Evolutionary conservation across 805 yeast species (phyloP), one percentile per base, ranked within the genome.

Genomic region (Saccharomycopsis babjevae): DNA sequence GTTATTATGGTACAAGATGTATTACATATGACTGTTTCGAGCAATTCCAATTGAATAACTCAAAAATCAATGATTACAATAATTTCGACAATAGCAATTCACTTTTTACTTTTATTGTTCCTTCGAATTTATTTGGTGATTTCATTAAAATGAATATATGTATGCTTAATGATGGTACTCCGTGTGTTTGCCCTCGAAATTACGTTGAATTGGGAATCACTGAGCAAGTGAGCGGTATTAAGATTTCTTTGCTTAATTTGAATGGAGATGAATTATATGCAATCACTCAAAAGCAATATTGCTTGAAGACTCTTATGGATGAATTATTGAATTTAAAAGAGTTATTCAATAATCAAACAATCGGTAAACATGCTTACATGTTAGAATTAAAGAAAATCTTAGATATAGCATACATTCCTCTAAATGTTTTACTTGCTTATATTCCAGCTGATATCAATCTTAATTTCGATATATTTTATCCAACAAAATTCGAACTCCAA

Each of bases 51-150:
- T 93, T 62, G 97, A 92, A 71, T 54, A 50, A 52, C 20, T 57
- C 42, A 13, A 42, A n/a, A 30, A 40, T 15, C 30, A 50, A 56
- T 15, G 52, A 34, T 7, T 32, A 57, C 10, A 43, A 43, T 30
- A 25, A 20, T 34, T 28, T 30, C 15, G 25, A 50, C 18, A 46
- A 57, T 20, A 22, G 56, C 54, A 57, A 69, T 16, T 62, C 66
- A 55, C 74, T 77, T 25, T 78, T 85, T 50, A 85, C 94, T 15
- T 83, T 89, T 69, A 96, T 93, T 16, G 92, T 97, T 0, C 91
- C 97, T 0, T 90, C 97, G 0, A 91, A 97, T 1, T 75, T 94
- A 59, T 81, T 85, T 28, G 98, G 98, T 15, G 85, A 82, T 59
- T 94, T 90, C 69, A 77, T 84, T 50, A 80, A 87, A 55, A 73